Conservation (phyloP, 2,329 filamentous ascomycete genomes). For the Dothistroma septosporum region DNA sequence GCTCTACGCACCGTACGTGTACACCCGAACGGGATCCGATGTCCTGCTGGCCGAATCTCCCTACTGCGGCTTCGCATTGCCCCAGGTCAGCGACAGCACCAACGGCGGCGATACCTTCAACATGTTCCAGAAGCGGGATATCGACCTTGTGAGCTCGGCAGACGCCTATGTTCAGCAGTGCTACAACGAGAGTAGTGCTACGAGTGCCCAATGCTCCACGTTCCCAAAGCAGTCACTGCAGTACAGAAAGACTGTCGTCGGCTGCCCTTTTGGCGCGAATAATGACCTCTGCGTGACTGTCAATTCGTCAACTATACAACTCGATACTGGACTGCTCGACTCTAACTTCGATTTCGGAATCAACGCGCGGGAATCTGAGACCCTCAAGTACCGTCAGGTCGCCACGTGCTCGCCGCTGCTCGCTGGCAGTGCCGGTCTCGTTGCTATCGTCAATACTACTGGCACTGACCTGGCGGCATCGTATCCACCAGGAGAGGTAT, state of each 20-base stretch:
- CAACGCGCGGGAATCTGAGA: neutral
- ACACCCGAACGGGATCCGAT: neutral
- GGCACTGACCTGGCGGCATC: neutral
- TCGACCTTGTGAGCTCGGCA: neutral
- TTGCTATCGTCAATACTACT: neutral
- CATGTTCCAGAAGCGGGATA: neutral
- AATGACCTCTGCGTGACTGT: neutral
- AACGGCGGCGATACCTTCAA: neutral
- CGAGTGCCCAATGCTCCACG: neutral
- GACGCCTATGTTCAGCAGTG: slow-evolving; percentile 2
- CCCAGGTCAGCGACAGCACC: no score
- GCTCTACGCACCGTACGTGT: slow-evolving; percentile 3
- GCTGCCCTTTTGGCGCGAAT: neutral
- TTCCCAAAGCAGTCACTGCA: neutral
- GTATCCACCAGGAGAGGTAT: neutral
- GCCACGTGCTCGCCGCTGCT: slow-evolving; percentile 1
- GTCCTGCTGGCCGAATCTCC: neutral
- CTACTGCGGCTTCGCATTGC: neutral
- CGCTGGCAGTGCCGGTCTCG: neutral
- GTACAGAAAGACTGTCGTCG: neutral
- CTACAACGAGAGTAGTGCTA: neutral
- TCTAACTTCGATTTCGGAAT: neutral
- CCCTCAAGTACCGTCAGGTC: neutral
- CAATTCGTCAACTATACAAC: neutral
- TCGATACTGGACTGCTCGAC: neutral